phyloP scores from a whole-genome alignment of 306 rosid genomes.

The Sphenostylis stenocarpa region DNA sequence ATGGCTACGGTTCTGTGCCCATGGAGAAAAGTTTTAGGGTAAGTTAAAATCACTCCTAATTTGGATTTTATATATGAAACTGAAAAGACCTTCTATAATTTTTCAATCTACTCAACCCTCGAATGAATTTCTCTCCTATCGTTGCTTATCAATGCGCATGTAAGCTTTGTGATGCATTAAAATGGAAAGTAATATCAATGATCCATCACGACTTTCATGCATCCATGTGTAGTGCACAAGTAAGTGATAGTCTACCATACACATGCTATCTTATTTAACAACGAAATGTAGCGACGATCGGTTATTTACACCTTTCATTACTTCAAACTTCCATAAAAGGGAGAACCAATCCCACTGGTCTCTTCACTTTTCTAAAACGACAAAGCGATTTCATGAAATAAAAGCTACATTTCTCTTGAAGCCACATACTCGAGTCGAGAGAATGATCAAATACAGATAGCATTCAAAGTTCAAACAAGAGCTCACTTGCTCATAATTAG shows the following conservation, averaged over 20 bases:
- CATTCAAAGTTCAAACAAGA: background rate
- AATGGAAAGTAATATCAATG: constrained; percentile 16
- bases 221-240: constrained; percentile 31
- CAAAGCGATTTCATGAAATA: background rate
- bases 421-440: background rate
- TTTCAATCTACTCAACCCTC: background rate
- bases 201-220: constrained; percentile 29
- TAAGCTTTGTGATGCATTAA: constrained; percentile 24
- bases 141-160: constrained; percentile 3
- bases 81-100: background rate
- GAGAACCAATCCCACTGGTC: background rate
- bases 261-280: constrained; percentile 28
- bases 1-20: constrained; percentile 70
- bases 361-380: background rate
- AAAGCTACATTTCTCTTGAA: constrained; percentile 15
- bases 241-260: background rate
- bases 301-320: background rate
- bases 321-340: constrained; percentile 40
- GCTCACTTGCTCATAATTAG: background rate
- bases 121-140: background rate
- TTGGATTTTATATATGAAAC: background rate
- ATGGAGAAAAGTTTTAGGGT: constrained; percentile 91
- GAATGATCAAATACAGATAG: background rate
- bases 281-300: constrained; percentile 16
- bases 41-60: constrained; percentile 32